A percentile compares a stretch with the other conserved stretches of the same genome.
These are phyloP conservation scores for Endogone sp. DNA, from an alignment of 192 early-diverging fungal genomes.

Conservation along the genomic window DNA sequence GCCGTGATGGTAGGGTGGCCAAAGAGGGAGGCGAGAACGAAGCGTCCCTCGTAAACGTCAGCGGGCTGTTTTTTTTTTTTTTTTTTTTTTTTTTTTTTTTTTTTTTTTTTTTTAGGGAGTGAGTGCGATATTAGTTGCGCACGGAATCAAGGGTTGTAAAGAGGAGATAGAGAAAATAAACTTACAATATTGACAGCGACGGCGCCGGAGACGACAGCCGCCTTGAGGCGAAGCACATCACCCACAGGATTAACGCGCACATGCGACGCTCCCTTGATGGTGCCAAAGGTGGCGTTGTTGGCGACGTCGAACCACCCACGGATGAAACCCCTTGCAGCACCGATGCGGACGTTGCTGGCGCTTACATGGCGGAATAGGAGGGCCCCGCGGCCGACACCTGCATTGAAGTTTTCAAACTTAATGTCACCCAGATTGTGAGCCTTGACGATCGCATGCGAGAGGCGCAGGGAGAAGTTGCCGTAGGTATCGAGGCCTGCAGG, in stretches of 20 bases:
- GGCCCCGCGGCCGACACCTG: constrained; percentile 23
- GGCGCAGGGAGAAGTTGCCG: constrained; percentile 10
- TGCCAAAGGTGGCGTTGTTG: constrained; percentile 3
- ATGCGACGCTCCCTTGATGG: constrained; percentile 5
- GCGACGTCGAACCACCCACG: constrained; percentile 12
- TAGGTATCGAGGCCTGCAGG: constrained; percentile 12
- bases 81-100: too few relatives aligned
- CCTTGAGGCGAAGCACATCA: constrained; percentile 8
- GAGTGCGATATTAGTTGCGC: too few relatives aligned
- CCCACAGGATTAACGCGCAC: constrained; percentile 10
- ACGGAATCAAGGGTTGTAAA: too few relatives aligned
- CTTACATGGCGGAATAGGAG: constrained; percentile 17
- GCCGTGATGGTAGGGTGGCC: constrained; percentile 11
- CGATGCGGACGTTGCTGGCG: constrained; percentile 14
- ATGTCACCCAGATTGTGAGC: constrained; percentile 5
- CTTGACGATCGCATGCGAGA: constrained; percentile 6
- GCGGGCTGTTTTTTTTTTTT: constrained; percentile 18
- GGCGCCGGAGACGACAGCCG: constrained; percentile 5
- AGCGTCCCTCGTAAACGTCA: constrained; percentile 17
- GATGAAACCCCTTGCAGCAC: constrained; percentile 12
- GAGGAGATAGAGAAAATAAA: too few relatives aligned
- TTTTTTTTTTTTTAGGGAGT: too few relatives aligned
- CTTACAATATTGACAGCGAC: constrained; percentile 13
- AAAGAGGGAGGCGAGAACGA: constrained; percentile 4
- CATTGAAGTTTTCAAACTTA: constrained; percentile 16